Evolutionary conservation across 148 eudicot species (phyloP), one percentile per base, ranked within the genome.

Genomic region (Spergularia bocconei): DNA sequence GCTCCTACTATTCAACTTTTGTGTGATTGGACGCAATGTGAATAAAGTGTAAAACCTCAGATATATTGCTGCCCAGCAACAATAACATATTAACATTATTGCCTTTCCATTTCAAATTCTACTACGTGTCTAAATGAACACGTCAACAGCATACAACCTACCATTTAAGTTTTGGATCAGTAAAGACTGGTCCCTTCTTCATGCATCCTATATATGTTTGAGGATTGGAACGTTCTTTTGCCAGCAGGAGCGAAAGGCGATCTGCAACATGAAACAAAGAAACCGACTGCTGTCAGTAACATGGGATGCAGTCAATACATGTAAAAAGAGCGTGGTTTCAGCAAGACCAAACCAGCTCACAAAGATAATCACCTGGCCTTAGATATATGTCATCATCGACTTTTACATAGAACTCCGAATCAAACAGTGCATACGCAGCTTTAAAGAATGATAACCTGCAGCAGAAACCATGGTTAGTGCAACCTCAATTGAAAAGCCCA

Each of bases 141-240:
- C 19, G 53, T 19, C 20, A 77, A 64, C 17, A 57, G 41, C 4
- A 69, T 50, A 63, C 58, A 60, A 67, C 97, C 78, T 74, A 94
- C 98, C 98, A 94, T 91, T 94, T 94, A 21, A 91, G 88, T 71
- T 86, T 88, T 8, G 95, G 93, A 75, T 88, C 93, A 47, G 96
- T 92, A 79, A 95, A 90, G 66, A 95, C 98, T 14, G 96, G 97
- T 69, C 98, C 98, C 70, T 95, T 95, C 66, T 95, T 95, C 98
- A 95, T 84, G 88, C 98, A 95, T 64, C 98, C 98, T 69, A 95
- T 86, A 77, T 95, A 95, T 59, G 98, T 95, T 79, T 90, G 96
- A 48, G 96, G 88, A 73, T 90, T 87, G 50, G 92, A 47, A 59
- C 98, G 85, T 59, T 95, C 96, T 84, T 95, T 92, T 6, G 93